phyloP scores from a whole-genome alignment of 78 protist genomes.

The Pigoraptor vietnamica region DNA sequence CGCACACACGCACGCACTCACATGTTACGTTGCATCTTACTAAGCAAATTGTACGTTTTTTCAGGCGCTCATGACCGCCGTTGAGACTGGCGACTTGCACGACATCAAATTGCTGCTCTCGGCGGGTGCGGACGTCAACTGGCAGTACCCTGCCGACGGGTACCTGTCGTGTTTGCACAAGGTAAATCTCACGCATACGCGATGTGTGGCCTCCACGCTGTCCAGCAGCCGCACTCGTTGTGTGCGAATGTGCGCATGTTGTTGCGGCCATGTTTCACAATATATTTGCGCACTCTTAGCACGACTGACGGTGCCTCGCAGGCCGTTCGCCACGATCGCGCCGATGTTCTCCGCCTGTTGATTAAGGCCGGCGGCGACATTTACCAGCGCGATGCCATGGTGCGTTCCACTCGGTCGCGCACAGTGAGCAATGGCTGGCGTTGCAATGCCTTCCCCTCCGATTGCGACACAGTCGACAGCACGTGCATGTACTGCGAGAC shows the following conservation, averaged over 20 bases:
- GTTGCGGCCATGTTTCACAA: background rate
- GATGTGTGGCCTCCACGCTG: no score
- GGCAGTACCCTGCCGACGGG: background rate
- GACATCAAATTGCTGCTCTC: background rate
- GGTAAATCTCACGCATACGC: no score
- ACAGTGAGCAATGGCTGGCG: background rate
- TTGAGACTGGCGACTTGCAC: background rate
- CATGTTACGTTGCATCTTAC: no score
- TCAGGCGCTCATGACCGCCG: background rate
- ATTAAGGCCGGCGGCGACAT: background rate
- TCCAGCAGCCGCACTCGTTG: background rate
- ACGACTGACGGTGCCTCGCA: no score
- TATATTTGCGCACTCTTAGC: background rate
- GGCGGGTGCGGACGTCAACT: background rate
- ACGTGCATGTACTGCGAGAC: no score
- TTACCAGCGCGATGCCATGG: background rate
- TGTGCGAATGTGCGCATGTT: background rate
- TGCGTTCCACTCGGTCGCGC: background rate
- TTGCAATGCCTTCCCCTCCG: no score
- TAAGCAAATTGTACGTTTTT: background rate
- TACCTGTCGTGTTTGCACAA: background rate
- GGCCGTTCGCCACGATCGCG: background rate
- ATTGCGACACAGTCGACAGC: no score
- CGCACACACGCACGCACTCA: no score
- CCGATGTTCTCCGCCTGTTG: background rate